Percentiles rank a stretch among this genome's conserved stretches.
phyloP scores from a whole-genome alignment of 1,139 yeast genomes.

The Suhomyces ambrosiae region DNA sequence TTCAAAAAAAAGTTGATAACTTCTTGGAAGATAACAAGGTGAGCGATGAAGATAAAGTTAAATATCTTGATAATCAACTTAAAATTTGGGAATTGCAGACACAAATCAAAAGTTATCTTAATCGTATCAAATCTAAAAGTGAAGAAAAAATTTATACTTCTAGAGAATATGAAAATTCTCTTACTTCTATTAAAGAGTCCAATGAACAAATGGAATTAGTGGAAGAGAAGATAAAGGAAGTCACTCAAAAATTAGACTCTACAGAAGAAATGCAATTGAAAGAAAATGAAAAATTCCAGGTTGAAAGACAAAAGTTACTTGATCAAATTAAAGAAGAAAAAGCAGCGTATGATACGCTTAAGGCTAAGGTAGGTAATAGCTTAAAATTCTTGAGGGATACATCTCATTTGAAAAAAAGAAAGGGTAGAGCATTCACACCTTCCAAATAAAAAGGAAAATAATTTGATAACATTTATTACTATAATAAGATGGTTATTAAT shows the following conservation, averaged over 20 bases:
- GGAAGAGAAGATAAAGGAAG: constrained; percentile 29
- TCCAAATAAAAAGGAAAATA: constrained; percentile 13
- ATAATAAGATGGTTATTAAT: not conserved
- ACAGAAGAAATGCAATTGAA: constrained; percentile 25
- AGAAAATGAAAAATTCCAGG: constrained; percentile 26
- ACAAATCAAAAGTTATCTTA: constrained; percentile 38
- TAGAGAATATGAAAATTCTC: constrained; percentile 64
- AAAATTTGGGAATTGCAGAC: constrained; percentile 44
- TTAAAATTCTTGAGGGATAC: constrained; percentile 43
- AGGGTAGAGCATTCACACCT: constrained; percentile 46
- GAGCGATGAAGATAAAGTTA: constrained; percentile 20
- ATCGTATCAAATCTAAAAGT: constrained; percentile 38
- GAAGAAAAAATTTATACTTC: constrained; percentile 68
- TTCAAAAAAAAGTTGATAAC: constrained; percentile 24
- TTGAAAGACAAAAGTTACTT: constrained; percentile 26
- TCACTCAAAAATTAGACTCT: constrained; percentile 33
- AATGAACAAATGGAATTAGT: constrained; percentile 39
- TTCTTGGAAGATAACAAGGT: constrained; percentile 22
- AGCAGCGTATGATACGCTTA: constrained; percentile 27
- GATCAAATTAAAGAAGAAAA: constrained; percentile 28
- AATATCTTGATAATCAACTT: constrained; percentile 32
- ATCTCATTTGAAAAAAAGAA: constrained; percentile 46
- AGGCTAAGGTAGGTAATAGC: constrained; percentile 36
- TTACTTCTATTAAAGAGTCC: constrained; percentile 56
- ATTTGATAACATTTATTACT: not conserved